Conservation (phyloP, 139 green algal genomes). For the Coelastrella sp. region DNA sequence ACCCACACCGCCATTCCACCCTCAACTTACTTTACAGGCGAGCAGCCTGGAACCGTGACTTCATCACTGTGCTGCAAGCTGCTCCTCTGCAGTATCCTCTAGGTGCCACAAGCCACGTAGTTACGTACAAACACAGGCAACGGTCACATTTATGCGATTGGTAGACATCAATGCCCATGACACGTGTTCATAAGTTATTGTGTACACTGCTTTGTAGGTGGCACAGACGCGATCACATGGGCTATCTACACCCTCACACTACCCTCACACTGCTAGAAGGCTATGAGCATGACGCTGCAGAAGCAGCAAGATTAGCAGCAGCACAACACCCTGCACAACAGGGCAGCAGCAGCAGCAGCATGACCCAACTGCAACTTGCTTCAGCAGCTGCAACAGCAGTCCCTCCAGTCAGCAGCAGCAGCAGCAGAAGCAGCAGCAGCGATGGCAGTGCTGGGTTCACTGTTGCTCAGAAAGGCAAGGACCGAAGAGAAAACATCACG, state of each 20-base stretch:
- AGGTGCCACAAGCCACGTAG: too few relatives aligned
- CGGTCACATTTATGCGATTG: too few relatives aligned
- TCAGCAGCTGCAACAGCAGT: slow-evolving; percentile 1
- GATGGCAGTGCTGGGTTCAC: background rate
- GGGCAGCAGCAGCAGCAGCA: background rate
- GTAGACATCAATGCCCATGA: too few relatives aligned
- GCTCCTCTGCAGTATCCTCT: too few relatives aligned
- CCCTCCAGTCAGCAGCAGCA: background rate
- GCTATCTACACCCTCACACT: slow-evolving; percentile 61
- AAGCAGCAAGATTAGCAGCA: slow-evolving; percentile 1
- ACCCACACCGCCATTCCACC: slow-evolving; percentile 52
- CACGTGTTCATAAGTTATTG: too few relatives aligned
- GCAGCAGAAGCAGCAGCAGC: background rate
- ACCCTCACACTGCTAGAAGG: slow-evolving; percentile 70
- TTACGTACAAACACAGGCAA: too few relatives aligned
- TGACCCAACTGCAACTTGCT: background rate
- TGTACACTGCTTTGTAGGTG: slow-evolving; percentile 47
- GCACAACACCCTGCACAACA: background rate
- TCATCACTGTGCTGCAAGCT: too few relatives aligned
- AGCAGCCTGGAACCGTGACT: too few relatives aligned
- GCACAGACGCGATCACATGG: slow-evolving; percentile 70
- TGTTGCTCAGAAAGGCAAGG: background rate
- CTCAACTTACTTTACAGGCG: slow-evolving; percentile 56
- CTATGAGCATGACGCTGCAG: slow-evolving; percentile 64
- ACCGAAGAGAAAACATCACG: background rate